These are phyloP conservation scores for Casuarina equisetifolia DNA, from an alignment of 306 rosid genomes.

Conservation along the genomic window DNA sequence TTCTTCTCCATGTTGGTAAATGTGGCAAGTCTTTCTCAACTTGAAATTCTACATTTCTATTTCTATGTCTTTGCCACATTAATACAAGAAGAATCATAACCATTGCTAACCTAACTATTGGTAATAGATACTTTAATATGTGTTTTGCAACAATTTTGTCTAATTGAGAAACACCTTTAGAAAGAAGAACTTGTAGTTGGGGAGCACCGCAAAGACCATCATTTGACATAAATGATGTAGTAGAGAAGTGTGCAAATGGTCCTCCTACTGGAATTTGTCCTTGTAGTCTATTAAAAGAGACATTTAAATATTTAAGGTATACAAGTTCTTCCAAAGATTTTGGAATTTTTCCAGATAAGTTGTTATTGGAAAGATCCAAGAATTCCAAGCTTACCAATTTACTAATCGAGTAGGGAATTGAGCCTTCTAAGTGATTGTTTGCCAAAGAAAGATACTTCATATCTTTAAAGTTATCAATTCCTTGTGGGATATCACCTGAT, in stretches of 20 bases:
- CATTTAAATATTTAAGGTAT: background rate
- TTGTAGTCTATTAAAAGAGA: slow-evolving; percentile 5
- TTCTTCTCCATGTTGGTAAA: no score
- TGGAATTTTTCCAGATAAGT: slow-evolving; percentile 4
- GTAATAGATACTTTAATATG: no score
- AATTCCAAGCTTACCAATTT: background rate
- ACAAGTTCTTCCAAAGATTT: slow-evolving; percentile 2
- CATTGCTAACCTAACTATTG: no score
- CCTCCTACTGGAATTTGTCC: slow-evolving; percentile 19
- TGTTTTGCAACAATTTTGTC: no score
- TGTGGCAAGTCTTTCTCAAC: no score
- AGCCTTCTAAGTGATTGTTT: slow-evolving; percentile 23
- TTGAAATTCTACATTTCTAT: no score
- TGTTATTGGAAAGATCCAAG: slow-evolving; percentile 6
- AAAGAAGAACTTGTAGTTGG: slow-evolving; percentile 12
- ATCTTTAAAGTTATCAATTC: background rate
- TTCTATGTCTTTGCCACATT: no score
- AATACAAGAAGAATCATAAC: no score
- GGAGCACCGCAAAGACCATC: slow-evolving; percentile 35
- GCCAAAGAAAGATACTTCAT: slow-evolving; percentile 25
- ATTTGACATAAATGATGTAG: slow-evolving; percentile 28
- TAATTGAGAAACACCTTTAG: background rate
- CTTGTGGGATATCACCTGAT: no score
- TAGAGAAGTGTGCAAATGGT: slow-evolving; percentile 1
- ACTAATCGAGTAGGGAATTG: slow-evolving; percentile 22